A percentile compares a stretch with the other conserved stretches of the same genome.
Evolutionary conservation across 2,329 filamentous ascomycete genomes (phyloP).

Genomic region (Aspergillus luchuensis): DNA sequence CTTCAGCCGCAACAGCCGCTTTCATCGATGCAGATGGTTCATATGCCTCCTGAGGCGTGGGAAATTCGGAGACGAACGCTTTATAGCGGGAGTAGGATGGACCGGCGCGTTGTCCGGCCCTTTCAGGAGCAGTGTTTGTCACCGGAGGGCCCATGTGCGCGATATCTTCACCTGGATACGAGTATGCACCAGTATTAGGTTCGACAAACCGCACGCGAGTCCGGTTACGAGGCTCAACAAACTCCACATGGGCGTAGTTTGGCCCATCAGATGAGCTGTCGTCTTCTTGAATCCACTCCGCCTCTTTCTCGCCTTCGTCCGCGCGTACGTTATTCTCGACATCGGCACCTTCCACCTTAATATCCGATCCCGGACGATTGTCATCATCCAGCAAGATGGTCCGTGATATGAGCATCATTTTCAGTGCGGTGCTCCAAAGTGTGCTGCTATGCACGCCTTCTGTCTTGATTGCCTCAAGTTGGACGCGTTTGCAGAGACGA

Average conservation of each 20-base stretch:
- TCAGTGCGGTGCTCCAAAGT: slow-evolving; percentile 32
- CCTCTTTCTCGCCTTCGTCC: slow-evolving; percentile 1
- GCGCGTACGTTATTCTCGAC: background rate
- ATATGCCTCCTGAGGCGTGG: slow-evolving; percentile 14
- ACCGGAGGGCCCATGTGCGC: background rate
- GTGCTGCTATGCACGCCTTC: slow-evolving; percentile 29
- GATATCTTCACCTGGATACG: background rate
- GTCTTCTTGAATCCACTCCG: background rate
- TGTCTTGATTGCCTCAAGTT: slow-evolving; percentile 30
- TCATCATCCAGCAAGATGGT: slow-evolving; percentile 35
- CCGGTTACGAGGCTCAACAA: no score
- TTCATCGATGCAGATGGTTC: slow-evolving; percentile 1
- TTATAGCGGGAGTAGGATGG: slow-evolving; percentile 21
- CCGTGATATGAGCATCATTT: slow-evolving; percentile 32
- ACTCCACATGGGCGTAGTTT: no score
- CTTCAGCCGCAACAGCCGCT: background rate
- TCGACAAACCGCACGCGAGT: no score
- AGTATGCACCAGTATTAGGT: no score
- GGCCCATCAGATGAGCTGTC: background rate
- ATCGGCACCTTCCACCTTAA: background rate
- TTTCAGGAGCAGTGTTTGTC: background rate
- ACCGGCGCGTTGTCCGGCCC: background rate
- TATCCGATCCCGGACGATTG: slow-evolving; percentile 15
- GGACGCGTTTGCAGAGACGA: slow-evolving; percentile 32
- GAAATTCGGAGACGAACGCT: slow-evolving; percentile 26